Base-by-base conservation (phyloP, 1,139 yeast species). In the Candida tetrigidarum region DNA sequence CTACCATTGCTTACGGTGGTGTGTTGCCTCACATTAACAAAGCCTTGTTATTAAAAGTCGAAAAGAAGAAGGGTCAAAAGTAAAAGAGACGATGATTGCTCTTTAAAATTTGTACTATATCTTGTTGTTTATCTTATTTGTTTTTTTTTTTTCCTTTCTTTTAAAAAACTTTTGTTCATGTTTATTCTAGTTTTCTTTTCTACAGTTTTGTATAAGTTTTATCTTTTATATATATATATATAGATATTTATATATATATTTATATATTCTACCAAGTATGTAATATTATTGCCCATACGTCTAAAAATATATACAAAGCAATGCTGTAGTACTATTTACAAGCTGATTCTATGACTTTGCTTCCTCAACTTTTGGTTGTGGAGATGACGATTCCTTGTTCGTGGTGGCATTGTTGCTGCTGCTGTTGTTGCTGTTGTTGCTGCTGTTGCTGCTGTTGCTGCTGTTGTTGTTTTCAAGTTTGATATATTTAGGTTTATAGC, bases 1-100 rank as follows among this genome's bases (percentile, higher is more conserved):
- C 98, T 55, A 95, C 99, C 50, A 95, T 95, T 69, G 98, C 99
- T 41, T 92, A 87, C 62, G 99, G 99, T 75, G 72, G 99, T 84
- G 99, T 95, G 48, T 80, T 93, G 75, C 99, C 99, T 46, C 97
- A 92, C 64, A 90, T 92, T 67, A 92, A 91, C 76, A 90, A 91
- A 76, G 97, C 96, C 47, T 80, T 91, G 62, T 76, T 92, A 67
- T 81, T 91, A 71, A 92, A 92, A 80, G 97, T 89, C 46, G 97
- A 91, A 72, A 84, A 87, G 78, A 85, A 85, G 73, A 86, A 86
- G 74, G 45, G 41, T 34, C 71, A 69, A 60, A 74, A 75, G 57
- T 66, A 63, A 49, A 29, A 45, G 33, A 8, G 15, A 33, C 32
- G 25, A 16, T n/a, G 23, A n/a, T 10, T 19, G 26, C 5, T 29